Evolutionary conservation across 257 asterid genomes (phyloP), one percentile per base, ranked within the genome.

Genomic region (Scutellaria baicalensis): DNA sequence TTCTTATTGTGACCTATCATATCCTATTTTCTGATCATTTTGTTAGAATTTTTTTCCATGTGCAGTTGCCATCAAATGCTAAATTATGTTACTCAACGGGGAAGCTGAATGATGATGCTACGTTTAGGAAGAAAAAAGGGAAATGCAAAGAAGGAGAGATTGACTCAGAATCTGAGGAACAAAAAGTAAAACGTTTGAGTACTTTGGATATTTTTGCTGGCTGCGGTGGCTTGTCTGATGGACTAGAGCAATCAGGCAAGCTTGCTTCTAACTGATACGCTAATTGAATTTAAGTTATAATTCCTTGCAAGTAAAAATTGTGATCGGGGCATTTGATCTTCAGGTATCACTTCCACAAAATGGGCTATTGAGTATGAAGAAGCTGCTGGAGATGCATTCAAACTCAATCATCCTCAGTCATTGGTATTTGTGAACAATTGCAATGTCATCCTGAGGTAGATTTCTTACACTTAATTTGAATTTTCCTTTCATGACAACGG

Each of bases 351-450:
- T 33, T 63, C 36, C 57, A 86, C 97, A 21, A 94, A 87, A 81
- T 94, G 99, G 99, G 99, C 99, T 45, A 94, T 94, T 71, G 97
- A 94, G 84, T 94, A 93, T 63, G 99, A 91, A 59, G 92, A 81
- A 60, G 84, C 97, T 48, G 97, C 96, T 66, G 99, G 93, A 76
- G 91, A 86, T 73, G 97, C 99, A 44, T 91, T 94, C 81, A 91
- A 66, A 77, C 95, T 91, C 75, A 94, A 94, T 80, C 96, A 94
- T 75, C 96, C 97, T 10, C 89, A 66, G 70, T 78, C 97, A 7
- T 59, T 74, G 48, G 97, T 89, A 66, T 89, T 94, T 59, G 83
- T 94, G 49, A 88, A 87, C 73, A 89, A 94, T 67, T 94, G 97
- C 80, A 93, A 89, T 64, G 97, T 93, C 64, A 89, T 93, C 80